phyloP scores from a whole-genome alignment of 1,139 yeast species.

The Taiozyma sp. region DNA sequence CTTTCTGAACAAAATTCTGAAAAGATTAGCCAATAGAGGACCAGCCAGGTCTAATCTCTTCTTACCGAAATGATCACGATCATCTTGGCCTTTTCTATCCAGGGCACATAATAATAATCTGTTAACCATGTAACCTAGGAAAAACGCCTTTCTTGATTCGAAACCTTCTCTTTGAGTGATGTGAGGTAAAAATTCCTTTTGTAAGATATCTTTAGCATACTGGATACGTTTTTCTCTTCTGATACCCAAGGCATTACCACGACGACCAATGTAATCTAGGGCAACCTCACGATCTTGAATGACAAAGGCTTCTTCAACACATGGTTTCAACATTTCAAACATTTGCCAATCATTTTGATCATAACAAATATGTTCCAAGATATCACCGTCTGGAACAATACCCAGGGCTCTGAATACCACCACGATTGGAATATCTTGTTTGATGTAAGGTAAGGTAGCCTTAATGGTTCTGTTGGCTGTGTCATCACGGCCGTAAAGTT shows the following conservation, averaged over 20 bases:
- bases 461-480: slow-evolving; percentile 77
- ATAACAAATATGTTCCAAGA: slow-evolving; percentile 94
- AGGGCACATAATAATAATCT: slow-evolving; percentile 90
- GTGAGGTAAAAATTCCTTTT: slow-evolving; percentile 93
- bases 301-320: slow-evolving; percentile 98
- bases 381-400: slow-evolving; percentile 98
- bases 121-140: slow-evolving; percentile 96
- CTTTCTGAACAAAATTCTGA: slow-evolving; percentile 90
- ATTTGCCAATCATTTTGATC: slow-evolving; percentile 99
- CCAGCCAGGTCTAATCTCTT: slow-evolving; percentile 98
- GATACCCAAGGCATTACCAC: slow-evolving; percentile 92
- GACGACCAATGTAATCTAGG: slow-evolving; percentile 94
- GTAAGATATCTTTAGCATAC: slow-evolving; percentile 93
- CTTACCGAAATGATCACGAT: slow-evolving; percentile 98
- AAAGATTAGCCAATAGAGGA: slow-evolving; percentile 89
- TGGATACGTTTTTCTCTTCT: slow-evolving; percentile 97
- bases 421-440: slow-evolving; percentile 94
- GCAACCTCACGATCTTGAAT: slow-evolving; percentile 98
- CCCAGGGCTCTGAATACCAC: slow-evolving; percentile 97
- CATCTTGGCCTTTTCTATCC: slow-evolving; percentile 97
- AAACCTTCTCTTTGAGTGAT: slow-evolving; percentile 97
- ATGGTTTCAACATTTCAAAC: slow-evolving; percentile 98
- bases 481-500: slow-evolving; percentile 80
- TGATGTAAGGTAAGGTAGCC: slow-evolving; percentile 93
- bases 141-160: slow-evolving; percentile 94